These are phyloP conservation scores for Saccharum hybrid DNA, from an alignment of 202 grass and related monocot genomes.

Conservation along the genomic window DNA sequence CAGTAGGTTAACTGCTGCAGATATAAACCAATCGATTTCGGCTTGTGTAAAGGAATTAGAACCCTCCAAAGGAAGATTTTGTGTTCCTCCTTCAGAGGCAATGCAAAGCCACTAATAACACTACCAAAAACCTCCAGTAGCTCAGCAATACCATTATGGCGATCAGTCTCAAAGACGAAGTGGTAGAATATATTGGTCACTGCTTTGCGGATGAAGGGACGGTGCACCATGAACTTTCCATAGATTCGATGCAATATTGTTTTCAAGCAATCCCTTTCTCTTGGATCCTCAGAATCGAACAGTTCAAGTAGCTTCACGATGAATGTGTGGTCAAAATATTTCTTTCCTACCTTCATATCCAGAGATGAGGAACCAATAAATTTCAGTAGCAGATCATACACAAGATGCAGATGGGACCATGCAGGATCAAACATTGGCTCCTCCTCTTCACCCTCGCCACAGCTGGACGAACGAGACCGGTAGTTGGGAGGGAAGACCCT, in stretches of 20 bases:
- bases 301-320: constrained; percentile 58
- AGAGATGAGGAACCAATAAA: no score
- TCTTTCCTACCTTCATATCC: constrained; percentile 70
- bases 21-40: constrained; percentile 61
- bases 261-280: constrained; percentile 76
- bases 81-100: constrained; percentile 74
- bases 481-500: constrained; percentile 60
- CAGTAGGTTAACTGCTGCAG: constrained; percentile 76
- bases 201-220: constrained; percentile 70
- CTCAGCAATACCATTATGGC: constrained; percentile 65
- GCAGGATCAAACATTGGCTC: constrained; percentile 72
- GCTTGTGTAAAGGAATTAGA: constrained; percentile 69
- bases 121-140: constrained; percentile 75
- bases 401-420: constrained; percentile 71
- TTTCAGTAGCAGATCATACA: no score
- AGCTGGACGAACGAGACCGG: constrained; percentile 39
- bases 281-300: constrained; percentile 73
- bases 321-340: constrained; percentile 74
- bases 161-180: constrained; percentile 61
- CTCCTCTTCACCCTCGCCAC: constrained; percentile 64
- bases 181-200: constrained; percentile 75
- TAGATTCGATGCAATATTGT: constrained; percentile 70
- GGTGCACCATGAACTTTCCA: constrained; percentile 75
- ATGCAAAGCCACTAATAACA: constrained; percentile 68
- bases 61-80: constrained; percentile 66